Percentiles rank a stretch among this genome's conserved stretches.
These are phyloP conservation scores for Phytophthora pistaciae DNA, from an alignment of 352 stramenopile genomes.

Conservation along the genomic window DNA sequence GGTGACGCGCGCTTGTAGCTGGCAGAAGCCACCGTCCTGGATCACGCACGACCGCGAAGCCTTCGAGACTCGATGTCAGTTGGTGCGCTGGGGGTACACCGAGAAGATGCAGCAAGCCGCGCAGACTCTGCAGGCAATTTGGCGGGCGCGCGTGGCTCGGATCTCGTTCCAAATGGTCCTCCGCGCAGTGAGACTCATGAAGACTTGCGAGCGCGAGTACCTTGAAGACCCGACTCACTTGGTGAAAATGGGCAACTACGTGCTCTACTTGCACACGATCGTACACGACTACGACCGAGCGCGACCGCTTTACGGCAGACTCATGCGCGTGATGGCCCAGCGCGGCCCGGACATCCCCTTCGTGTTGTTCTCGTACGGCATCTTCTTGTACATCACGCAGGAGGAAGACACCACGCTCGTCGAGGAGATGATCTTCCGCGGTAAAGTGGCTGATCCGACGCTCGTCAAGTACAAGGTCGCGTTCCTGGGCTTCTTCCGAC, in stretches of 20 bases:
- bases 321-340: conserved; percentile 82
- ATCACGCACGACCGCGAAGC: conserved; percentile 44
- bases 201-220: conserved; percentile 75
- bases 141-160: conserved; percentile 60
- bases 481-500: conserved; percentile 81
- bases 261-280: conserved; percentile 82
- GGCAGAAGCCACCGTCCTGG: conserved; percentile 76
- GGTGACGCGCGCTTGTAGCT: conserved; percentile 71
- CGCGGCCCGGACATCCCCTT: conserved; percentile 82
- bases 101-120: conserved; percentile 59
- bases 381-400: conserved; percentile 79
- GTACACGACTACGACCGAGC: conserved; percentile 84
- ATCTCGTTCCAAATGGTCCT: conserved; percentile 71
- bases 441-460: conserved; percentile 59
- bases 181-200: conserved; percentile 74
- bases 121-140: conserved; percentile 59
- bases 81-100: conserved; percentile 77
- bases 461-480: conserved; percentile 81
- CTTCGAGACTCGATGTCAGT: conserved; percentile 60
- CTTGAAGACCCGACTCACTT: conserved; percentile 79
- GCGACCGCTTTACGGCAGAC: conserved; percentile 65
- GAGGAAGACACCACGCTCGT: conserved; percentile 75
- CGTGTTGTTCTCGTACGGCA: conserved; percentile 79
- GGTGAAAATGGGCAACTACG: conserved; percentile 85
- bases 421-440: conserved; percentile 73